phyloP scores from a whole-genome alignment of 2,329 filamentous ascomycete genomes.

The Penicillium vulpinum region DNA sequence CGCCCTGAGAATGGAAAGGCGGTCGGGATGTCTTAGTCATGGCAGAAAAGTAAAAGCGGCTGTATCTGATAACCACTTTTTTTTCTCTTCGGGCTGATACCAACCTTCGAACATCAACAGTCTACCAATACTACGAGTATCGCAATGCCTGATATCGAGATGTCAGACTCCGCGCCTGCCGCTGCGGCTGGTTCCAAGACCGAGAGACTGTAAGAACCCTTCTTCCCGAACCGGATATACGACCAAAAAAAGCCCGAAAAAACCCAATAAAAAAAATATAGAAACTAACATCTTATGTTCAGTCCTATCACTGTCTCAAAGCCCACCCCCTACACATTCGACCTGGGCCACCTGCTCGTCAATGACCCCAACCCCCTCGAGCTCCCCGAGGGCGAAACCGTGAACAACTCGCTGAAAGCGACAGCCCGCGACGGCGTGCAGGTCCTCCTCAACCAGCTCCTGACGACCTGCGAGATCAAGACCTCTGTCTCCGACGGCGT shows the following conservation, averaged over 20 bases:
- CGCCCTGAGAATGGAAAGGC: slow-evolving; percentile 26
- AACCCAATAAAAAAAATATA: slow-evolving; percentile 5
- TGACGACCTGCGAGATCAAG: slow-evolving; percentile 79
- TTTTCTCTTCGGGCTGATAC: slow-evolving; percentile 26
- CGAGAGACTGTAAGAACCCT: slow-evolving; percentile 42
- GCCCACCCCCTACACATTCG: slow-evolving; percentile 87
- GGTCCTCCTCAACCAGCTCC: slow-evolving; percentile 88
- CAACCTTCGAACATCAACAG: slow-evolving; percentile 7
- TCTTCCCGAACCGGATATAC: not conserved
- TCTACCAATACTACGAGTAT: slow-evolving; percentile 4
- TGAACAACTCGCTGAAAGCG: slow-evolving; percentile 69
- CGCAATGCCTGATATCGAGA: slow-evolving; percentile 33
- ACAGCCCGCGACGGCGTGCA: slow-evolving; percentile 88
- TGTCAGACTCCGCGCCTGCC: slow-evolving; percentile 21
- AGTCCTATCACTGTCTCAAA: slow-evolving; percentile 69
- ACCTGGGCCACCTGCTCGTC: slow-evolving; percentile 82
- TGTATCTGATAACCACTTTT: slow-evolving; percentile 32
- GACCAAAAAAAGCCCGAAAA: slow-evolving; percentile 1
- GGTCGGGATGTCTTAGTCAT: slow-evolving; percentile 21
- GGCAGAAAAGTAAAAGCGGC: slow-evolving; percentile 29
- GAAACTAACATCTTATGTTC: slow-evolving; percentile 17
- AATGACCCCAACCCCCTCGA: slow-evolving; percentile 82
- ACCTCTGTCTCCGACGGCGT: slow-evolving; percentile 67
- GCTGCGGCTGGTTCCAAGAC: slow-evolving; percentile 30
- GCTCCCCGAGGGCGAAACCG: slow-evolving; percentile 48